Evolutionary conservation across 2,329 filamentous ascomycete species (phyloP), one percentile per base, ranked within the genome.

Genomic region (Ophiocordyceps australis): DNA sequence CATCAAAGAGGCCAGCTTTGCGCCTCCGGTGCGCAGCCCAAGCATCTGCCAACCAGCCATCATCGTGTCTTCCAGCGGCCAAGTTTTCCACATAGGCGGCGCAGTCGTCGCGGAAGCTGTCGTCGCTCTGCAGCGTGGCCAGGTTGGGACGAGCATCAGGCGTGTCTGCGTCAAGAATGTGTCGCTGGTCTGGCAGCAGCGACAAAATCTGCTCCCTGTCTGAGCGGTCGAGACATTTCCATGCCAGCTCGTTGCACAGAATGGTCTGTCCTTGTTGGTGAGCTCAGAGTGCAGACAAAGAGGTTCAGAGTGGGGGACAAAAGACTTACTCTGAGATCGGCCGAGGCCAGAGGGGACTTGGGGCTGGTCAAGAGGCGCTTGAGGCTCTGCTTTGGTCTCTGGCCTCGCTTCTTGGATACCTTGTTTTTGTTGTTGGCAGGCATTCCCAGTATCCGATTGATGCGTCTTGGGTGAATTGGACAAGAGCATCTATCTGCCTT

Each of bases 331-430:
- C 52, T 38, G 9, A 56, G 33, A 28, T 55, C 47, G 5, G 48
- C 48, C 11, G 36, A 41, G 11, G 49, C 51, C 2, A 56, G 34
- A 15, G 52, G 52, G 3, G 52, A 56, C 16, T 46, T 52, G 2
- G 41, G 32, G 23, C 54, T 43, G 8, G 40, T 46, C 68, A 75
- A 37, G 49, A 64, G 25, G 65, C 74, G 9, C 59, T 75, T 10
- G 50, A 53, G 20, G 62, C 69, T 4, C 55, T 85, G 8, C 63
- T 85, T 85, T 15, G 71, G 79, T 38, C 77, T 78, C 7, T 56
- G 85, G 5, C 58, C 72, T 31, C 64, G 71, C 3, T 78, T 78
- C n/a, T n/a, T n/a, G n/a, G n/a, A n/a, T n/a, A n/a, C n/a, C n/a
- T n/a, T n/a, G n/a, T n/a, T n/a, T n/a, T n/a, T n/a, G n/a, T n/a